phyloP scores from a whole-genome alignment of 2,329 filamentous ascomycete genomes.

The Aotearoamyces nothofagi region DNA sequence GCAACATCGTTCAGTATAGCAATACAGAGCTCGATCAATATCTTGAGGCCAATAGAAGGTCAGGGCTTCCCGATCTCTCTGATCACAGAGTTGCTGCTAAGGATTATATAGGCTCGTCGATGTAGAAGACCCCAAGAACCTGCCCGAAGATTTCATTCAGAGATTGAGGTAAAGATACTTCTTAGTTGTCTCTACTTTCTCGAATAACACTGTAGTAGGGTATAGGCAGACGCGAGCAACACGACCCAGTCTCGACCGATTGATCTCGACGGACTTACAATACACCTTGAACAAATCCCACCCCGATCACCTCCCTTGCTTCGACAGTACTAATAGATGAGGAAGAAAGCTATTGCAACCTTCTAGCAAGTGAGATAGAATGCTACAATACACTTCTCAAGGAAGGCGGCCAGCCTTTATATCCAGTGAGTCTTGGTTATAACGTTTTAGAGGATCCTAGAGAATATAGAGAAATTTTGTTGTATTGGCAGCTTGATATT shows the following conservation, averaged over 20 bases:
- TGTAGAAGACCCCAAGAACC: conserved; percentile 6
- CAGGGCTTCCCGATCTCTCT: conserved; percentile 1
- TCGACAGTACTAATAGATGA: conserved; percentile 2
- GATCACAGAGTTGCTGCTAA: conserved; percentile 4
- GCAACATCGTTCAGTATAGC: conserved; percentile 6
- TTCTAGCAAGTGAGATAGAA: conserved; percentile 8
- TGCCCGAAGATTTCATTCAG: conserved; percentile 4
- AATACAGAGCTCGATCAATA: conserved; percentile 8
- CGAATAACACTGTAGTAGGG: conserved; percentile 4
- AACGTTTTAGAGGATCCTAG: conserved; percentile 11
- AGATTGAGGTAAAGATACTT: conserved; percentile 3
- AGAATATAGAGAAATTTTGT: conserved; percentile 14
- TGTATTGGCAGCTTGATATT: conserved; percentile 11
- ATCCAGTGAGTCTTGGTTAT: conserved; percentile 15
- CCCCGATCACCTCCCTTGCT: conserved; percentile 1
- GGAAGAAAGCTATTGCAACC: conserved; percentile 4
- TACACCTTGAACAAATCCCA: conserved; percentile 5
- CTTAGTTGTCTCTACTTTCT: conserved; percentile 1
- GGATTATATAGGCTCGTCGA: conserved; percentile 4
- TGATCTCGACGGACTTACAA: conserved; percentile 6
- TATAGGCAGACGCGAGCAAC: conserved; percentile 2
- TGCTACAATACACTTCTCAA: conserved; percentile 17
- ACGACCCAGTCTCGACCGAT: conserved; percentile 2
- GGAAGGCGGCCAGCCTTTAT: conserved; percentile 19
- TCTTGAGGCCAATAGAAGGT: conserved; percentile 6